A percentile compares a stretch with the other conserved stretches of the same genome.
These are phyloP conservation scores for Cercospora berteroae DNA, from an alignment of 2,329 filamentous ascomycete species.

Conservation along the genomic window DNA sequence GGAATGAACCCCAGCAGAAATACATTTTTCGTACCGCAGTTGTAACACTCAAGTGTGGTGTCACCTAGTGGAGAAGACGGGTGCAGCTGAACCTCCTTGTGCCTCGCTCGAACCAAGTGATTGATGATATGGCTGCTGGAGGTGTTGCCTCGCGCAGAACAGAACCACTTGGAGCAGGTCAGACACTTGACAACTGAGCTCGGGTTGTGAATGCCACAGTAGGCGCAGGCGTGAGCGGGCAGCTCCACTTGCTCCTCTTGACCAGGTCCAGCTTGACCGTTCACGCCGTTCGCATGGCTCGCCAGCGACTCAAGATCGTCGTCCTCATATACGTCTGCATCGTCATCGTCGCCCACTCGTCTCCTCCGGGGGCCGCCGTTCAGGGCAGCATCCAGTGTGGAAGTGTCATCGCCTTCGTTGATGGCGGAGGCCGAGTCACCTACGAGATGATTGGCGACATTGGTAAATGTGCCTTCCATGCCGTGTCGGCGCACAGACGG, in stretches of 20 bases:
- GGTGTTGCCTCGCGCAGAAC: slow-evolving; percentile 92
- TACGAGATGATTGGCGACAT: slow-evolving; percentile 81
- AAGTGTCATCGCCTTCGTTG: slow-evolving; percentile 73
- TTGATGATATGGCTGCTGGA: slow-evolving; percentile 98
- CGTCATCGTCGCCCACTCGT: slow-evolving; percentile 83
- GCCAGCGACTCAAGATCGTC: slow-evolving; percentile 66
- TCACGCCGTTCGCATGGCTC: slow-evolving; percentile 75
- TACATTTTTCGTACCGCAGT: slow-evolving; percentile 98
- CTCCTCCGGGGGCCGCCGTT: slow-evolving; percentile 65
- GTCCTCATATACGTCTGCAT: slow-evolving; percentile 78
- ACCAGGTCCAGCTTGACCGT: slow-evolving; percentile 54
- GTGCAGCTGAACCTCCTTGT: slow-evolving; percentile 98
- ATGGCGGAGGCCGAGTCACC: slow-evolving; percentile 83
- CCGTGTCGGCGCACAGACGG: slow-evolving; percentile 10
- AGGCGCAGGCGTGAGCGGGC: slow-evolving; percentile 93
- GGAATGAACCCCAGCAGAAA: slow-evolving; percentile 97
- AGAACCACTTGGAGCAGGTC: slow-evolving; percentile 97
- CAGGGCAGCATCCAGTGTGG: slow-evolving; percentile 60
- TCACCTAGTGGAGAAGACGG: slow-evolving; percentile 90
- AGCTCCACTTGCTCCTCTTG: slow-evolving; percentile 85
- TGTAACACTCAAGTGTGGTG: slow-evolving; percentile 97
- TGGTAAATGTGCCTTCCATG: slow-evolving; percentile 87
- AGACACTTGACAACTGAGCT: slow-evolving; percentile 95
- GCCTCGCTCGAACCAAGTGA: slow-evolving; percentile 91
- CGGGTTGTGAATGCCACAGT: slow-evolving; percentile 94